A percentile compares a stretch with the other conserved stretches of the same genome.
phyloP scores from a whole-genome alignment of 176 grass and related monocot species.

The Aegilops bicornis region DNA sequence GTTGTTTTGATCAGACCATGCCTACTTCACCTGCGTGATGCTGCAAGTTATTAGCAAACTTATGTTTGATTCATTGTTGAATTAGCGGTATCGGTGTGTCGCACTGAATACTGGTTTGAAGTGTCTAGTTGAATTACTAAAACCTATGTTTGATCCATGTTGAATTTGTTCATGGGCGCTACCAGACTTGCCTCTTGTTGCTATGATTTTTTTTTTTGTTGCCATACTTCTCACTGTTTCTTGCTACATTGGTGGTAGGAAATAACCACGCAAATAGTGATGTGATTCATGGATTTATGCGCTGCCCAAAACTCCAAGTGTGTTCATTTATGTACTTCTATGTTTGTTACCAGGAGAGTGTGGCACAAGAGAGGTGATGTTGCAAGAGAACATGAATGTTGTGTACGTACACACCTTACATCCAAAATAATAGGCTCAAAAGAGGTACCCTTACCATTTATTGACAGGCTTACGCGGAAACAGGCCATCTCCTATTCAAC shows the following conservation, averaged over 20 bases:
- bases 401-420: too few relatives aligned
- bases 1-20: not conserved
- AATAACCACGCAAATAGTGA: not conserved
- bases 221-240: not conserved
- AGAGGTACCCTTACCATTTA: too few relatives aligned
- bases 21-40: not conserved
- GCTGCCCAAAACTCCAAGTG: not conserved
- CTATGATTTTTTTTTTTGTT: not conserved
- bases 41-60: not conserved
- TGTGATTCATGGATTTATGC: not conserved
- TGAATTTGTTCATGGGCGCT: too few relatives aligned
- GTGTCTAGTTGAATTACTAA: too few relatives aligned
- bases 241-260: not conserved
- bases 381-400: not conserved
- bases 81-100: not conserved
- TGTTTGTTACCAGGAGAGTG: not conserved
- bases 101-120: too few relatives aligned
- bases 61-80: not conserved
- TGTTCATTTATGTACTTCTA: not conserved
- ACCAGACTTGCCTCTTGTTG: not conserved
- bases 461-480: too few relatives aligned
- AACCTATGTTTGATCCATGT: not conserved
- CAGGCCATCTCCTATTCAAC: too few relatives aligned
- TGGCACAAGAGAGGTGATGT: not conserved
- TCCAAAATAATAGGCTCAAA: too few relatives aligned